These are phyloP conservation scores for Flaveria brownii DNA, from an alignment of 129 eudicot species.

Conservation along the genomic window DNA sequence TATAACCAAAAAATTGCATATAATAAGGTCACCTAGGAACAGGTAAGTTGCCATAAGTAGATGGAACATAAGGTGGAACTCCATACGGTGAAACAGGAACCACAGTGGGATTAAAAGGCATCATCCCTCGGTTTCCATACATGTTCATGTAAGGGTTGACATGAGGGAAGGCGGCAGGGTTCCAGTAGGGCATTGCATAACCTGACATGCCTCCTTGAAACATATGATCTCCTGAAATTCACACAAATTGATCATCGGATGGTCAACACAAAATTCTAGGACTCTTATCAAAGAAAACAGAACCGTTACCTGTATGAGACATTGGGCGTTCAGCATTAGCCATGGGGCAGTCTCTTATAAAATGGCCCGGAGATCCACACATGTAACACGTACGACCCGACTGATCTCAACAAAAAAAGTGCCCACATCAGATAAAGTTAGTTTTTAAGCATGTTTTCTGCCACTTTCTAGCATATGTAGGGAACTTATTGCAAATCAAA, in stretches of 20 bases:
- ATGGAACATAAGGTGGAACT: conserved; percentile 52
- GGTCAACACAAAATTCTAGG: not conserved
- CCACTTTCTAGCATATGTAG: not conserved
- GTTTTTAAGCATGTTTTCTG: not conserved
- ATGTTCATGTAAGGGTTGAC: conserved; percentile 57
- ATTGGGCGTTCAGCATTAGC: conserved; percentile 40
- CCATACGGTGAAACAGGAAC: conserved; percentile 55
- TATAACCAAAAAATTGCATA: not conserved
- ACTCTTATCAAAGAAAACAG: not conserved
- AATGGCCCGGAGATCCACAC: conserved; percentile 88
- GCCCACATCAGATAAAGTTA: conserved; percentile 25
- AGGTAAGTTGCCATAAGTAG: conserved; percentile 54
- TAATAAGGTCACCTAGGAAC: conserved; percentile 50
- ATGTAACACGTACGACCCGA: conserved; percentile 66
- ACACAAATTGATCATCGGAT: conserved; percentile 10
- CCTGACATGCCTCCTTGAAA: conserved; percentile 59
- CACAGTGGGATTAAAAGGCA: conserved; percentile 56
- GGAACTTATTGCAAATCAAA: no score
- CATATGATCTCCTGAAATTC: conserved; percentile 48
- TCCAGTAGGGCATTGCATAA: conserved; percentile 68
- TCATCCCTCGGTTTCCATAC: conserved; percentile 69
- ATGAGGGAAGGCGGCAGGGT: conserved; percentile 44
- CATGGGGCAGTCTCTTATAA: conserved; percentile 76
- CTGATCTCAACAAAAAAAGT: conserved; percentile 40
- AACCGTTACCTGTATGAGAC: conserved; percentile 47